Conservation (phyloP, 1,284 basidiomycete genomes). For the Cutaneotrichosporon sp. region DNA sequence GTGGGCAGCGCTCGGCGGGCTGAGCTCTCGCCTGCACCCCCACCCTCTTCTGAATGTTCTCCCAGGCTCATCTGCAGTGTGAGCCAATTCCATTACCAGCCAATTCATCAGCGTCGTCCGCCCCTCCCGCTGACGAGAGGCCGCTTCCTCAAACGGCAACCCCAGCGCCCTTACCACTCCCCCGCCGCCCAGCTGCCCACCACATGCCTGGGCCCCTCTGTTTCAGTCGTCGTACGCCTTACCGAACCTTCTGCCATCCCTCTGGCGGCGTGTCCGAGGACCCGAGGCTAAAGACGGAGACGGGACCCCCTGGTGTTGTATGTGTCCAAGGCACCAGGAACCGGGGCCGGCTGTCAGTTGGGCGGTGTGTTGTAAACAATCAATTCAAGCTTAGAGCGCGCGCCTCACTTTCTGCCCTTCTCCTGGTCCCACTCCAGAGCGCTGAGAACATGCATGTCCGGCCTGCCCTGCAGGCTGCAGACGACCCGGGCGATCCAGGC, state of each 20-base stretch:
- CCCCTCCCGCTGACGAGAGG: not conserved
- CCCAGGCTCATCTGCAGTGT: too few species aligned
- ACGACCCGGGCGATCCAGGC: too few species aligned
- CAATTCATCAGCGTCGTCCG: too few species aligned
- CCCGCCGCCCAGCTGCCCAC: not conserved
- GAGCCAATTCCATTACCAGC: too few species aligned
- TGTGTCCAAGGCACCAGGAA: not conserved
- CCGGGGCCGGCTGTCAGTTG: constrained; percentile 1
- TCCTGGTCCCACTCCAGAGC: not conserved
- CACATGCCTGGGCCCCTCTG: not conserved
- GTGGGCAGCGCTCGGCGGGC: too few species aligned
- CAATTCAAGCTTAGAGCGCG: not conserved
- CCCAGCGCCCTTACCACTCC: not conserved
- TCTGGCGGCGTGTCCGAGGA: not conserved
- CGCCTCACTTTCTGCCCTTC: not conserved
- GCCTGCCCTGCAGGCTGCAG: not conserved
- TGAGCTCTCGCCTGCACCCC: too few species aligned
- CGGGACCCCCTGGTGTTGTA: not conserved
- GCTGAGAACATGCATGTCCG: not conserved
- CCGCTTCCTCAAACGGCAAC: not conserved
- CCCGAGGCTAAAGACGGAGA: not conserved
- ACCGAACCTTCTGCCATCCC: not conserved
- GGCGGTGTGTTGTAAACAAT: not conserved
- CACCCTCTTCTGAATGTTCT: too few species aligned
- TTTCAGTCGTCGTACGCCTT: not conserved